Conservation (phyloP, 2,329 filamentous ascomycete genomes). For the Pseudogymnoascus sp. region DNA sequence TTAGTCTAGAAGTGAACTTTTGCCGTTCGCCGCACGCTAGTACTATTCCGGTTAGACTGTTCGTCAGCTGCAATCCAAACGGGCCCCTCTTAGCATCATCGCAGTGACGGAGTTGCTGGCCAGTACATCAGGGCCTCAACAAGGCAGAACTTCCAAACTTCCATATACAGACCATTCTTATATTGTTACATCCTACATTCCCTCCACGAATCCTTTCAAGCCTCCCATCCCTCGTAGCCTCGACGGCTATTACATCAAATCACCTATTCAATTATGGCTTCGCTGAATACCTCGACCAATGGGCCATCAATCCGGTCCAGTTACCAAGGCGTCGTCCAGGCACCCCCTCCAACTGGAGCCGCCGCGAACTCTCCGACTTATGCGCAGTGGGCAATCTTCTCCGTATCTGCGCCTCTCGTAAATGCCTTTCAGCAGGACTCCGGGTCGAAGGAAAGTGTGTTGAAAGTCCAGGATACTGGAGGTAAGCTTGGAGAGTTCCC, state of each 20-base stretch:
- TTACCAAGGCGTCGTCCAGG: slow-evolving; percentile 61
- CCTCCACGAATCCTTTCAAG: neutral
- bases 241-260: neutral
- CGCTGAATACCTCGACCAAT: slow-evolving; percentile 70
- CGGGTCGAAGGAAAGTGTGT: slow-evolving; percentile 79
- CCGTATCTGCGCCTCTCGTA: slow-evolving; percentile 81
- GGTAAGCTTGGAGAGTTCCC: slow-evolving; percentile 39
- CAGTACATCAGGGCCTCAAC: slow-evolving; percentile 6
- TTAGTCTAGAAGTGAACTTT: slow-evolving; percentile 5
- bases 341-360: slow-evolving; percentile 45
- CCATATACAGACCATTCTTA: neutral
- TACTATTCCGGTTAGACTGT: neutral
- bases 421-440: slow-evolving; percentile 84
- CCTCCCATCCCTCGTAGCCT: neutral
- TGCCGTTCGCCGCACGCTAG: slow-evolving; percentile 2
- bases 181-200: slow-evolving; percentile 3
- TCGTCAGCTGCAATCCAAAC: slow-evolving; percentile 1
- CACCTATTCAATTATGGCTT: slow-evolving; percentile 50
- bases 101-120: neutral
- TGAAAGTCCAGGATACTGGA: slow-evolving; percentile 90
- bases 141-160: slow-evolving; percentile 3
- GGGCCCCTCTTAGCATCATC: slow-evolving; percentile 7
- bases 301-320: slow-evolving; percentile 78
- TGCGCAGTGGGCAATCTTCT: slow-evolving; percentile 89
- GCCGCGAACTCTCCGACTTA: slow-evolving; percentile 66